Conservation (phyloP, 2,329 filamentous ascomycete genomes). For the Acephala macrosclerotiorum region DNA sequence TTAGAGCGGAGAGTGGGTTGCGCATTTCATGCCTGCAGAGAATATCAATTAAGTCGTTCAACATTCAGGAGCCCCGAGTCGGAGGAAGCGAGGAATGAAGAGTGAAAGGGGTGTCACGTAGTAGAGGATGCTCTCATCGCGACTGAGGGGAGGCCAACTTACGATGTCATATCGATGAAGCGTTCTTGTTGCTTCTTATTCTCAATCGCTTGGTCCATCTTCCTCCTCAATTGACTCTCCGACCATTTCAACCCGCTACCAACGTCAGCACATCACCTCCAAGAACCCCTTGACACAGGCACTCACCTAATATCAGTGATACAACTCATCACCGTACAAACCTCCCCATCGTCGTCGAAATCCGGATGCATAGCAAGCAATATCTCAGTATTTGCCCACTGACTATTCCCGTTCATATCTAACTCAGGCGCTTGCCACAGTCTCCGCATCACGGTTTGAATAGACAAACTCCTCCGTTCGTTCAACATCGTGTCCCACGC, state of each 20-base stretch:
- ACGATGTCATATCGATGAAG: constrained; percentile 76
- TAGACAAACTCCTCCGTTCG: constrained; percentile 19
- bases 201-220: constrained; percentile 61
- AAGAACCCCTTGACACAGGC: background rate
- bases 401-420: constrained; percentile 25
- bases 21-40: constrained; percentile 67
- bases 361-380: constrained; percentile 33
- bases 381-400: constrained; percentile 30
- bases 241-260: constrained; percentile 30
- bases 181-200: constrained; percentile 76
- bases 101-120: background rate
- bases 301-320: constrained; percentile 28
- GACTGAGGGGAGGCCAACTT: background rate
- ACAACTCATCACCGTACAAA: constrained; percentile 33
- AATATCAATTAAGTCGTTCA: background rate
- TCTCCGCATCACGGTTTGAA: constrained; percentile 27
- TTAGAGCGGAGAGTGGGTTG: constrained; percentile 76
- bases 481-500: constrained; percentile 23
- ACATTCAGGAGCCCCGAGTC: background rate
- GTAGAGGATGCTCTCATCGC: background rate
- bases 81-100: background rate
- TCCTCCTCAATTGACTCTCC: constrained; percentile 37
- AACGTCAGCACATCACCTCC: background rate
- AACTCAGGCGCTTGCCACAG: constrained; percentile 27
- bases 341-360: constrained; percentile 31